Base-by-base conservation (phyloP, 805 yeast genomes). In the Sungouiozyma ichnusensis region DNA sequence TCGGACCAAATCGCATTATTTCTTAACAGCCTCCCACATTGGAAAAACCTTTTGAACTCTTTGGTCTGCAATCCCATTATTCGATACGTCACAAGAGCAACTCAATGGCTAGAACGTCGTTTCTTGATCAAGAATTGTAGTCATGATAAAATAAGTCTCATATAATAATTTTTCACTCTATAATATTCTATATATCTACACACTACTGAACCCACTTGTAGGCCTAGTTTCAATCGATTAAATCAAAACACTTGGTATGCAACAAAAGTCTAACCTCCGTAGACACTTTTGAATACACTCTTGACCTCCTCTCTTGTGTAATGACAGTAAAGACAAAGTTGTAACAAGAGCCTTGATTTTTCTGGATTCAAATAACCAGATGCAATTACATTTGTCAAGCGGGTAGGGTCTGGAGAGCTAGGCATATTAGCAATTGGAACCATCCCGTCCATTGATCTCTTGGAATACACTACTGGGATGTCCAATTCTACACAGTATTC, bases 381-480 rank as follows among this genome's bases (percentile, higher is more conserved):
- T 1, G 84, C 80, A 41, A 79, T 66, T 14, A 73, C 68, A 48
- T 69, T 72, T 41, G 58, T 63, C 5, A 55, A 51, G 4, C 49
- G 42, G 9, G 58, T 58, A 6, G 48, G 48, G 1, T 72, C 67
- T n/a, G 67, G 48, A 14, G 67, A 60, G 3, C 48, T 53, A 37
- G 70, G 72, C 35, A 62, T 52, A 38, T 63, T 63, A 3, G 73
- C 78, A 4, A 59, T 63, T 2, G 86, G 81, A 16, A 80, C 80
- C 76, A 76, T 75, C 11, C 86, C 86, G 54, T 79, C 84, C 69
- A 74, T 76, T 7, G 84, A 71, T 53, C 85, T 68, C 53, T 79
- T 78, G 29, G 84, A 77, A 53, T 75, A 79, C 1, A 80, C 67
- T 1, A 79, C 67, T 1, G 85, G 85, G 20, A 76, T 64, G 16